phyloP scores from a whole-genome alignment of 2,329 filamentous ascomycete species.

The Verticillium alfalfae region DNA sequence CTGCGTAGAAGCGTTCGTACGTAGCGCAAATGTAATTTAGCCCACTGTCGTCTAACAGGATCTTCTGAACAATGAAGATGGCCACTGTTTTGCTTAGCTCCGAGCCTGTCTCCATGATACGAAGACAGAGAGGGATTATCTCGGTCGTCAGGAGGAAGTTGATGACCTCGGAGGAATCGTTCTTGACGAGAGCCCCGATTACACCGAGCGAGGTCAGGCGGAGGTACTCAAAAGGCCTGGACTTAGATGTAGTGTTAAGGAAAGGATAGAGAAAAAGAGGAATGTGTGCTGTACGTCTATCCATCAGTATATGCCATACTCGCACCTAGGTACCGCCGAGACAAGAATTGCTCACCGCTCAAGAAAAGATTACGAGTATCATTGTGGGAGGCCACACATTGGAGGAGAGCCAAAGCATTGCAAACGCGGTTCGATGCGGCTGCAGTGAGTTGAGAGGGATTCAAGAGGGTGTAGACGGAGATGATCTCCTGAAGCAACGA shows the following conservation, averaged over 20 bases:
- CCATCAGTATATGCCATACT: neutral
- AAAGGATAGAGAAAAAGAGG: conserved; percentile 97
- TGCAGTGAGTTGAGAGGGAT: conserved; percentile 92
- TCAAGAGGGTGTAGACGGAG: conserved; percentile 93
- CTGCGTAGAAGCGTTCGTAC: conserved; percentile 96
- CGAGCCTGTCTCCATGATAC: conserved; percentile 98
- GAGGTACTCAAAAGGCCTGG: conserved; percentile 93
- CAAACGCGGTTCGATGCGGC: conserved; percentile 97
- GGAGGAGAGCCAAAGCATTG: conserved; percentile 90
- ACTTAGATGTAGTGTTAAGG: conserved; percentile 97
- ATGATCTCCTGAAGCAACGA: conserved; percentile 97
- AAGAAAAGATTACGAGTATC: conserved; percentile 92
- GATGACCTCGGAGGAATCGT: conserved; percentile 97
- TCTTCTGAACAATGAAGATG: conserved; percentile 99
- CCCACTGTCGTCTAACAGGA: conserved; percentile 91
- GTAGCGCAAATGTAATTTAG: conserved; percentile 98
- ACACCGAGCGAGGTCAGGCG: conserved; percentile 93
- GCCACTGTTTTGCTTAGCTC: conserved; percentile 98
- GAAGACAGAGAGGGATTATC: conserved; percentile 93
- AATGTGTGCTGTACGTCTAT: conserved; percentile 69
- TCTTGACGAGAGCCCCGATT: conserved; percentile 96
- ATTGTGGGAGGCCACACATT: conserved; percentile 96
- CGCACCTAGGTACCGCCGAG: neutral
- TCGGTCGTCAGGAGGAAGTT: conserved; percentile 98
- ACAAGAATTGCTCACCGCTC: conserved; percentile 58